Percentiles rank a stretch among this genome's conserved stretches.
Conservation (phyloP, 768 basidiomycete species). For the Mycena latifolia region DNA sequence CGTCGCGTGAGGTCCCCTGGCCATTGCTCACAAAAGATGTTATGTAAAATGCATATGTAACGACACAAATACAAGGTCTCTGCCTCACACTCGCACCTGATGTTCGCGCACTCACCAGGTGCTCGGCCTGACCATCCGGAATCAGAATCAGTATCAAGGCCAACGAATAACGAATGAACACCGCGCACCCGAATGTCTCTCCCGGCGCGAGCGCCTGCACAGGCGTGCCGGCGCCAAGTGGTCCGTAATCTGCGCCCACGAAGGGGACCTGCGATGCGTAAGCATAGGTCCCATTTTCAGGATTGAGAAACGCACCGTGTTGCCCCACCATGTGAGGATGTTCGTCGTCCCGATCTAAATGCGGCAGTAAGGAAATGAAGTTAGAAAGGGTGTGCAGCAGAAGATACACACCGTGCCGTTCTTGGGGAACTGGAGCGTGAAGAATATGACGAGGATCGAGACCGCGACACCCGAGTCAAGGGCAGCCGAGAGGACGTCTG, state of each 20-base stretch:
- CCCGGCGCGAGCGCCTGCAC: slow-evolving; percentile 44
- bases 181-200: slow-evolving; percentile 48
- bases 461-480: slow-evolving; percentile 78
- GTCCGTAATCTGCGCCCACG: slow-evolving; percentile 38
- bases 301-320: slow-evolving; percentile 38
- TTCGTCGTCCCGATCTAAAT: slow-evolving; percentile 46
- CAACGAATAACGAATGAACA: too few species aligned
- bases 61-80: neutral
- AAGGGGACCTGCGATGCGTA: slow-evolving; percentile 35
- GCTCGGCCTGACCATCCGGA: slow-evolving; percentile 12
- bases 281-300: neutral
- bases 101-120: slow-evolving; percentile 3
- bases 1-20: slow-evolving; percentile 47
- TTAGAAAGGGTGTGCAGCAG: too few species aligned
- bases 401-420: slow-evolving; percentile 47
- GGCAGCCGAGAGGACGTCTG: slow-evolving; percentile 76
- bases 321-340: slow-evolving; percentile 52
- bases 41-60: neutral
- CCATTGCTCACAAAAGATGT: neutral
- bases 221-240: slow-evolving; percentile 41
- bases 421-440: slow-evolving; percentile 59
- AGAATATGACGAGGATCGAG: slow-evolving; percentile 73
- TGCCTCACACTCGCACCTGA: neutral
- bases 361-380: neutral
- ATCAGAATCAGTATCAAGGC: too few species aligned